Evolutionary conservation across 176 grass and related monocot species (phyloP).

Genomic region (Chloris gayana): DNA sequence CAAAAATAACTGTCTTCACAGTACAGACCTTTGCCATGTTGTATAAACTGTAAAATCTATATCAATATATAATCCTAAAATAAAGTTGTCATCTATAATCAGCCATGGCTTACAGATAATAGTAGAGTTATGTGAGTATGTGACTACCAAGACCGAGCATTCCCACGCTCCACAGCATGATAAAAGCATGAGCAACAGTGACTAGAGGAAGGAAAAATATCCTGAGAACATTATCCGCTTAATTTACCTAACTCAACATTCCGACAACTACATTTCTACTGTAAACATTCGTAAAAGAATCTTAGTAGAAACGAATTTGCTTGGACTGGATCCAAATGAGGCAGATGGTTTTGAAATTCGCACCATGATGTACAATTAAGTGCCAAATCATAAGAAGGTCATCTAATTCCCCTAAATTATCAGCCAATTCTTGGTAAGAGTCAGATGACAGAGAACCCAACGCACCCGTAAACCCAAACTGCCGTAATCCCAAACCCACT

Average conservation of each 20-base stretch:
- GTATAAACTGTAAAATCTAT: constrained; percentile 22
- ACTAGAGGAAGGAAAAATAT: constrained; percentile 5
- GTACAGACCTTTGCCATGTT: background rate
- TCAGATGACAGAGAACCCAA: background rate
- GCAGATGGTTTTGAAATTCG: background rate
- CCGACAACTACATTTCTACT: background rate
- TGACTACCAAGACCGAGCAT: background rate
- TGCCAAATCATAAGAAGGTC: background rate
- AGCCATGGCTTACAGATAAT: background rate
- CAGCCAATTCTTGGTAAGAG: constrained; percentile 17
- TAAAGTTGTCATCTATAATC: background rate
- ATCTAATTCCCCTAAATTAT: constrained; percentile 32
- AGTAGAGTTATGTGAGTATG: background rate
- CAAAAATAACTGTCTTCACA: background rate
- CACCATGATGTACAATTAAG: background rate
- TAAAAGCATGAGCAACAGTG: constrained; percentile 28
- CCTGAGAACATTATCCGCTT: constrained; percentile 15
- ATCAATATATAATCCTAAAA: background rate
- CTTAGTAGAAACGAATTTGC: background rate
- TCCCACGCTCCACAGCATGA: background rate
- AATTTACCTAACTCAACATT: background rate
- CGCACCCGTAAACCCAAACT: background rate
- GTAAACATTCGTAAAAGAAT: constrained; percentile 3
- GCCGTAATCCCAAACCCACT: constrained; percentile 11
- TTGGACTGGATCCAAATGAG: constrained; percentile 11